Conservation (phyloP, 2,329 filamentous ascomycete species). For the Ceratocystis diversiconidia region DNA sequence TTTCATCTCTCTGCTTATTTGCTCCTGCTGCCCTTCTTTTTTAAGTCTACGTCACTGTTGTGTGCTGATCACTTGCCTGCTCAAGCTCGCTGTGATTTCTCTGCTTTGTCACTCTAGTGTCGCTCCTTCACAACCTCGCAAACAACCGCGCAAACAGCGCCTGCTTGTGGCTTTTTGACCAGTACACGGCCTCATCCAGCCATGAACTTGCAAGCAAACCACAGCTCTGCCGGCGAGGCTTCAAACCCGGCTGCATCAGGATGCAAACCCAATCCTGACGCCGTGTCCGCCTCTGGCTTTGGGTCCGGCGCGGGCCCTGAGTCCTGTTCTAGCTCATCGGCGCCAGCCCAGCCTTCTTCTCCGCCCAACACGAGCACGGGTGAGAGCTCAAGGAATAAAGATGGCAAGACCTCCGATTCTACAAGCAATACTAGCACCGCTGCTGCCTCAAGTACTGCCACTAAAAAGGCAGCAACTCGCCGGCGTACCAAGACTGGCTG, state of each 20-base stretch:
- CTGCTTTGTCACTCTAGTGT: background rate
- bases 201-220: background rate
- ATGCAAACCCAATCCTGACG: background rate
- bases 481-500: conserved; percentile 87
- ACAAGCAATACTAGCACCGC: background rate
- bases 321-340: background rate
- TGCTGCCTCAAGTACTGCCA: background rate
- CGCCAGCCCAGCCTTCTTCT: background rate
- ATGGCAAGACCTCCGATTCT: background rate
- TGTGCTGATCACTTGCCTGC: background rate
- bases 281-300: background rate
- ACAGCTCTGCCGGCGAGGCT: background rate
- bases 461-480: conserved; percentile 37
- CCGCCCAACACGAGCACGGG: conserved; percentile 24
- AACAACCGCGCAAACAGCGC: background rate
- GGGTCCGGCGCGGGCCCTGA: background rate
- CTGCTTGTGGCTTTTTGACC: too few species aligned
- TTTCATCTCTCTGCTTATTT: background rate
- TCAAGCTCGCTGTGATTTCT: background rate
- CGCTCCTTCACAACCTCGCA: background rate
- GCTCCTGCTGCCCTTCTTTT: background rate
- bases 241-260: background rate
- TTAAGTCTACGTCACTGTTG: background rate
- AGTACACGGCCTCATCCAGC: background rate
- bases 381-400: background rate